Evolutionary conservation across 352 stramenopile species (phyloP), one percentile per base, ranked within the genome.

Genomic region (Pythium aquatile): DNA sequence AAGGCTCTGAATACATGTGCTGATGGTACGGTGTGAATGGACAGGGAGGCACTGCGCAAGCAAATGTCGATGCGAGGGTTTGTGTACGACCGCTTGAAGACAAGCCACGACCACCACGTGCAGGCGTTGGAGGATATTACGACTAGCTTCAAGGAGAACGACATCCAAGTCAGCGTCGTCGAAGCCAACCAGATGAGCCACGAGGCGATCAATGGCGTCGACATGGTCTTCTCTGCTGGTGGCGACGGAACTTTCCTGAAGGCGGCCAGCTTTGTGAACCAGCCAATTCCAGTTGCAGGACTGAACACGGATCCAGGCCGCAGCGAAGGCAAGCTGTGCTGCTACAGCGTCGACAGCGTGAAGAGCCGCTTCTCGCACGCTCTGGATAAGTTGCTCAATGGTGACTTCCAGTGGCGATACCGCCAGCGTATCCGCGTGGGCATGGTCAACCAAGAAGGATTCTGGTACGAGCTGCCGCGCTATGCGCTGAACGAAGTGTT

Each of bases 51-150:
- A 24, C 65, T 96, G 48, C 81, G 86, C 28, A 96, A 96, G 77
- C 85, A 96, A 75, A 94, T 96, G 87, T 96, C 87, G 2, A 93
- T 96, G 87, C 83, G 87, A 58, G 87, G 87, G 33, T 96, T 96
- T 61, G 75, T 96, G 32, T 91, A 94, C 70, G 87, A 96, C 46
- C 83, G 87, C 3, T 72, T 96, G 33, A 92, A 93, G 53, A 83
- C 85, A 2, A 96, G 85, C 46, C 87, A 96, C 61, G 87, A 96
- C 51, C 87, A 96, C 69, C 87, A 96, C 60, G 74, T 94, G 5
- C 80, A 91, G 63, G 87, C 87, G 0, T 63, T 96, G 4, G 85
- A 94, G n/a, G 87, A 96, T 68, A 91, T 96, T 53, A 93, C 85
- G 20, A 76, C 65, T 11, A 90, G 78, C 40, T 81, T 93, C 44